Conservation (phyloP, 805 yeast genomes). For the Starmera dryadoides region DNA sequence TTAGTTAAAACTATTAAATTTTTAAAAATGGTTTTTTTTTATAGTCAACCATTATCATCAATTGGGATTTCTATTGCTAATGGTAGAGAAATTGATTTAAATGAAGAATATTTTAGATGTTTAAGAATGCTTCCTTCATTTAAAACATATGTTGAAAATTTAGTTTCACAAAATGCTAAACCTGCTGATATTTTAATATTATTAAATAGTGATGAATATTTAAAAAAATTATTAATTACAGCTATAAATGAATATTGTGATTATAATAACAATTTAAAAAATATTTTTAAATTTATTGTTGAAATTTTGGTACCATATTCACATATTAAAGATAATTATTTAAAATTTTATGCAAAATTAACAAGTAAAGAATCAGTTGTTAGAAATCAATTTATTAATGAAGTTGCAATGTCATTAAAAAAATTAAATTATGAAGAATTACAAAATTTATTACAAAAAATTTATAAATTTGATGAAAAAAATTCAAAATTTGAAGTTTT, state of each 20-base stretch:
- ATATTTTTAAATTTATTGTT: conserved; percentile 12
- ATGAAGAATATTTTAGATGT: conserved; percentile 13
- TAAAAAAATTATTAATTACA: conserved; percentile 8
- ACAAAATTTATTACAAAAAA: conserved; percentile 4
- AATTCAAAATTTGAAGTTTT: conserved; percentile 2
- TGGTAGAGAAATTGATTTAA: conserved; percentile 1
- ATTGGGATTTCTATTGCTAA: conserved; percentile 4
- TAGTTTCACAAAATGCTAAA: conserved; percentile 5
- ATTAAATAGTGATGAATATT: conserved; percentile 13
- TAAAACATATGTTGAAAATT: conserved; percentile 13
- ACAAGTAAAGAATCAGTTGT: conserved; percentile 16
- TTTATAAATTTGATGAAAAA: conserved; percentile 3
- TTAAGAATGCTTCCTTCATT: conserved; percentile 30
- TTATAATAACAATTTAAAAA: conserved; percentile 11
- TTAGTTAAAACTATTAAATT: conserved; percentile 15
- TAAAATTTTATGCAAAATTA: conserved; percentile 17
- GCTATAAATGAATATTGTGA: conserved; percentile 12
- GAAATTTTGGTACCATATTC: conserved; percentile 9
- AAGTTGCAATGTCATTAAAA: conserved; percentile 11
- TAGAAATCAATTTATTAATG: conserved; percentile 16
- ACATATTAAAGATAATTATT: conserved; percentile 6
- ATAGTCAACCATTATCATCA: conserved; percentile 14
- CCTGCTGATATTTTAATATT: conserved; percentile 6
- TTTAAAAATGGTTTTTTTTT: conserved; percentile 19
- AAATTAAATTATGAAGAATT: conserved; percentile 4